Percentiles rank a stretch among this genome's conserved stretches.
Evolutionary conservation across 768 basidiomycete genomes (phyloP).

Genomic region (Gymnopilus junonius): DNA sequence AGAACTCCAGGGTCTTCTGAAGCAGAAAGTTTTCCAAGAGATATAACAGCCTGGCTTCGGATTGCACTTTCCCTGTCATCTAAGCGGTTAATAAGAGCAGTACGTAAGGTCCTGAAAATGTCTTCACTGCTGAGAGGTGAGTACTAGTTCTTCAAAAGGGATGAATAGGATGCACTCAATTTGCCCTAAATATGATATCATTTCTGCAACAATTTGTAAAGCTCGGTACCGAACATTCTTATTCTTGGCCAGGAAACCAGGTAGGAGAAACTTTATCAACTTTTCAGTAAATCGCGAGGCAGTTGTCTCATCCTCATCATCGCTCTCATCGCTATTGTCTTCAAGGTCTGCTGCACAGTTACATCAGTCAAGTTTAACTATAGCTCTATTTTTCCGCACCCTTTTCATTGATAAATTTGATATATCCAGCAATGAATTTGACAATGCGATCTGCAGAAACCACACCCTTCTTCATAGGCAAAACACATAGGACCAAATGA

Average conservation of each 20-base stretch:
- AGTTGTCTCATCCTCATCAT: conserved; percentile 60
- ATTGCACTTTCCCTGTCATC: conserved; percentile 80
- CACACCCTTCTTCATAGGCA: conserved; percentile 83
- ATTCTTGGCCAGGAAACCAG: conserved; percentile 85
- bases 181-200: conserved; percentile 80
- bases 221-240: conserved; percentile 85
- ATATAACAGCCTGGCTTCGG: conserved; percentile 79
- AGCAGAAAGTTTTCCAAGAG: conserved; percentile 75
- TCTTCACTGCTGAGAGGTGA: conserved; percentile 61
- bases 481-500: conserved; percentile 57
- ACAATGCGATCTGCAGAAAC: conserved; percentile 73
- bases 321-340: conserved; percentile 43
- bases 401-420: conserved; percentile 76
- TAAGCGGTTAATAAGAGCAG: conserved; percentile 69
- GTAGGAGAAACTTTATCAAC: conserved; percentile 69
- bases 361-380: neutral
- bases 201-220: conserved; percentile 75
- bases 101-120: conserved; percentile 64
- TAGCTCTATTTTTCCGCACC: conserved; percentile 45
- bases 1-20: conserved; percentile 67
- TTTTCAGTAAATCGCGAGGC: conserved; percentile 69
- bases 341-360: neutral
- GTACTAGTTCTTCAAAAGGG: neutral
- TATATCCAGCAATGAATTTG: conserved; percentile 84
- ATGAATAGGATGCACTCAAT: conserved; percentile 68